Evolutionary conservation across 352 stramenopile species (phyloP).

Genomic region (Phytophthora pisi): DNA sequence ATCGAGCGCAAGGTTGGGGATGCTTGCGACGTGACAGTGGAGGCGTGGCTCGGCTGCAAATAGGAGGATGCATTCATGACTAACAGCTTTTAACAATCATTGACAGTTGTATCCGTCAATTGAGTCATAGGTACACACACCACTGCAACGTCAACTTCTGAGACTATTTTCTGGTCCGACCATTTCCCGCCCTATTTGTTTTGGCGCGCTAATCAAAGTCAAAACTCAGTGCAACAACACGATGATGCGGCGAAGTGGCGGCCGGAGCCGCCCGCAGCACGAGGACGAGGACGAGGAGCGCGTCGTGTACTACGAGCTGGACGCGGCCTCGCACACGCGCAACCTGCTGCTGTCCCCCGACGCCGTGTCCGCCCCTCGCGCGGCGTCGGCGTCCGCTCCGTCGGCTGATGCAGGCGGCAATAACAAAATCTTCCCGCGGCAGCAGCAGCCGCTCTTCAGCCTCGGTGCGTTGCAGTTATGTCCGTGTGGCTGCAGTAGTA

Average conservation of each 20-base stretch:
- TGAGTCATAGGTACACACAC: background rate
- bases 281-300: constrained; percentile 46
- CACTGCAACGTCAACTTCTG: background rate
- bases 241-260: constrained; percentile 7
- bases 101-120: background rate
- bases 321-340: constrained; percentile 32
- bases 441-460: constrained; percentile 42
- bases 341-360: constrained; percentile 32
- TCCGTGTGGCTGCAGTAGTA: background rate
- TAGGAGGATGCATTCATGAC: constrained; percentile 3
- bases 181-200: background rate
- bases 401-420: constrained; percentile 17
- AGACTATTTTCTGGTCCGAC: background rate
- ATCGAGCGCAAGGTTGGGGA: constrained; percentile 38
- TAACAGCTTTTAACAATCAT: background rate
- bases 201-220: background rate
- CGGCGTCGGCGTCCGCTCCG: background rate
- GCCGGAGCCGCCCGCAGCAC: constrained; percentile 11
- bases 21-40: constrained; percentile 32
- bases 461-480: constrained; percentile 35
- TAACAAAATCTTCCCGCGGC: constrained; percentile 51
- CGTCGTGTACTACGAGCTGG: constrained; percentile 71
- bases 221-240: background rate
- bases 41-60: constrained; percentile 43
- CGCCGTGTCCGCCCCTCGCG: constrained; percentile 5